These are phyloP conservation scores for Rubia peregrina DNA, from an alignment of 305 asterid species.

Conservation along the genomic window DNA sequence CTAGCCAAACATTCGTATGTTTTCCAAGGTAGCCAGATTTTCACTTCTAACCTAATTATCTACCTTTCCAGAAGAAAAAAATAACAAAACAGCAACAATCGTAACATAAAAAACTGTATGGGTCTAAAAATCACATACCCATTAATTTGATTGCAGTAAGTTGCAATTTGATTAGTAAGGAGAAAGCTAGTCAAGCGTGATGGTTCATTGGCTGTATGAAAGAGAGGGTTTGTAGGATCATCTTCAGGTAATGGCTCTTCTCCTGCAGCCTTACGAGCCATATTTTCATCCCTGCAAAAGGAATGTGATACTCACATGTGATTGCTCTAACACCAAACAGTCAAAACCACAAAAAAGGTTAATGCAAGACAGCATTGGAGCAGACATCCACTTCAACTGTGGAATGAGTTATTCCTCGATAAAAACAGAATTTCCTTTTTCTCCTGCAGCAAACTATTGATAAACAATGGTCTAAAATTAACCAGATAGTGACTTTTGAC, in stretches of 20 bases:
- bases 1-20: not conserved
- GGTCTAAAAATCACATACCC: conserved; percentile 45
- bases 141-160: conserved; percentile 90
- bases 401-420: not conserved
- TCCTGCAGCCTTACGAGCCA: conserved; percentile 68
- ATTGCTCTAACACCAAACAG: not conserved
- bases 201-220: conserved; percentile 91
- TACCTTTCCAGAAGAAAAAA: not conserved
- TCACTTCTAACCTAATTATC: not conserved
- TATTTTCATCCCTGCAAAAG: conserved; percentile 61
- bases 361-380: not conserved
- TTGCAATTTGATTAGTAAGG: conserved; percentile 80
- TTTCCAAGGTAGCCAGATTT: not conserved
- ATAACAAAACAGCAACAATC: not conserved
- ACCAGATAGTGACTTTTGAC: not conserved
- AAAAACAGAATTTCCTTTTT: not conserved
- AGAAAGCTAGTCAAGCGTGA: conserved; percentile 92
- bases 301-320: conserved; percentile 12
- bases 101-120: no score
- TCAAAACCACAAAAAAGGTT: not conserved
- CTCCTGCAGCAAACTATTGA: not conserved
- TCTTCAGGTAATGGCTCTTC: conserved; percentile 95
- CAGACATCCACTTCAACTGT: not conserved
- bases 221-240: conserved; percentile 77
- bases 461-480: not conserved